These are phyloP conservation scores for Botrytis sinoallii DNA, from an alignment of 2,329 filamentous ascomycete genomes.

Conservation along the genomic window DNA sequence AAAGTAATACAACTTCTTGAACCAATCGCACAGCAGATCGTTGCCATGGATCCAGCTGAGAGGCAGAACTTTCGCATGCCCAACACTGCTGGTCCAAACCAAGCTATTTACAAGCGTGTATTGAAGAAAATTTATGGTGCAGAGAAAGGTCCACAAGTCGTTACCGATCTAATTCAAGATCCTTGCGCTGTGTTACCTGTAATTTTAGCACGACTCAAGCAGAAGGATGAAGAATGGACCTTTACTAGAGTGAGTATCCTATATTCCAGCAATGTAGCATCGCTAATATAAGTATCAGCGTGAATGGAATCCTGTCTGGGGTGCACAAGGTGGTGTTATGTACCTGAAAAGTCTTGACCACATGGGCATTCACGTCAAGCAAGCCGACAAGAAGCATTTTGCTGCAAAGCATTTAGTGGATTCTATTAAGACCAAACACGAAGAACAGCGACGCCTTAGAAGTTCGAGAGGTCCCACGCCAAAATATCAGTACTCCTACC, in stretches of 20 bases:
- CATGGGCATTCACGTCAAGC: slow-evolving; percentile 87
- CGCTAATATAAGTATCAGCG: slow-evolving; percentile 48
- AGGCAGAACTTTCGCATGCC: slow-evolving; percentile 75
- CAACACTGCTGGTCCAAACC: slow-evolving; percentile 83
- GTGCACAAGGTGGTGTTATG: slow-evolving; percentile 88
- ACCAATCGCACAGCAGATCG: slow-evolving; percentile 86
- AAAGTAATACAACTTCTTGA: slow-evolving; percentile 96
- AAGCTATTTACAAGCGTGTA: slow-evolving; percentile 94
- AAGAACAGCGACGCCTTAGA: slow-evolving; percentile 78
- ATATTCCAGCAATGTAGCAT: neutral
- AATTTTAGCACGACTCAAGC: slow-evolving; percentile 83
- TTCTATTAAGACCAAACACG: slow-evolving; percentile 87
- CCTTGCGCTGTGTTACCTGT: slow-evolving; percentile 88
- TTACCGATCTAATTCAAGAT: slow-evolving; percentile 78
- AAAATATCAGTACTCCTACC: slow-evolving; percentile 72
- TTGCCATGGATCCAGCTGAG: slow-evolving; percentile 72
- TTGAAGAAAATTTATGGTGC: slow-evolving; percentile 95
- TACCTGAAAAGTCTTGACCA: slow-evolving; percentile 97
- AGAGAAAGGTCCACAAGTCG: slow-evolving; percentile 79
- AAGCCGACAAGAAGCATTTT: slow-evolving; percentile 85
- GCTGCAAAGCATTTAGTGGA: slow-evolving; percentile 86
- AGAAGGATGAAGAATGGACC: slow-evolving; percentile 97
- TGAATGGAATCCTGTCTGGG: slow-evolving; percentile 99
- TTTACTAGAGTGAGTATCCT: slow-evolving; percentile 63
- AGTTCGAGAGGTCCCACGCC: slow-evolving; percentile 59